Percentiles rank a stretch among this genome's conserved stretches.
phyloP scores from a whole-genome alignment of 169 alveolate genomes.

The Eimeria sp. region DNA sequence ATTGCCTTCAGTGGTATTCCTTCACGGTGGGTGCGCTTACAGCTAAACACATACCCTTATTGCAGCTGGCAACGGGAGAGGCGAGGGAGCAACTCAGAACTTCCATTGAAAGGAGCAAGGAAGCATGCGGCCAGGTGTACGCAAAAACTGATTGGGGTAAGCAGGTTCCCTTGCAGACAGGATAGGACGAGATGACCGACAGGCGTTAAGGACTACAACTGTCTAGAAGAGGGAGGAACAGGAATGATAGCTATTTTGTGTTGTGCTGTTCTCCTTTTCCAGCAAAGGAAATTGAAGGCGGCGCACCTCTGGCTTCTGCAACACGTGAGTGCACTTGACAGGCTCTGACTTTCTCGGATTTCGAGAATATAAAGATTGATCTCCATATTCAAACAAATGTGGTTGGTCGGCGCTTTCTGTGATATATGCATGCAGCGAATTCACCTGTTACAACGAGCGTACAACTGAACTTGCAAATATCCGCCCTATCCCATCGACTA shows the following conservation, averaged over 20 bases:
- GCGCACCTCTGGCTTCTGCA: slow-evolving; percentile 30
- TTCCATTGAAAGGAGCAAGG: slow-evolving; percentile 59
- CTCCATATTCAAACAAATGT: background rate
- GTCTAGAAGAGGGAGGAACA: too few species aligned
- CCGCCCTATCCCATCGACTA: slow-evolving; percentile 46
- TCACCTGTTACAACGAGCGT: slow-evolving; percentile 49
- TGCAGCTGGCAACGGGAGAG: slow-evolving; percentile 66
- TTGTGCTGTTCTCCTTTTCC: background rate
- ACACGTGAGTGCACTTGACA: slow-evolving; percentile 36
- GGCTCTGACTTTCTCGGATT: background rate
- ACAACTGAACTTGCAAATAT: slow-evolving; percentile 29
- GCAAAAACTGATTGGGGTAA: slow-evolving; percentile 11
- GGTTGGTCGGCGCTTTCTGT: background rate
- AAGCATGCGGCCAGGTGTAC: slow-evolving; percentile 33
- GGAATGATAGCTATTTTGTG: background rate
- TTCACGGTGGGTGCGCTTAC: background rate
- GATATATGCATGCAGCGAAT: slow-evolving; percentile 18
- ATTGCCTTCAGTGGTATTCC: background rate
- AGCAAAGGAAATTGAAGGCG: slow-evolving; percentile 55
- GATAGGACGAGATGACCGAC: background rate
- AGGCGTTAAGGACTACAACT: background rate
- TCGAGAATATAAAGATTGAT: background rate
- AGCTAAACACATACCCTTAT: slow-evolving; percentile 60
- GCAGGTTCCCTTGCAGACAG: background rate
- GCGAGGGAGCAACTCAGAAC: background rate